Evolutionary conservation across 2,329 filamentous ascomycete genomes (phyloP).

Genomic region (Diaporthe citrichinensis): DNA sequence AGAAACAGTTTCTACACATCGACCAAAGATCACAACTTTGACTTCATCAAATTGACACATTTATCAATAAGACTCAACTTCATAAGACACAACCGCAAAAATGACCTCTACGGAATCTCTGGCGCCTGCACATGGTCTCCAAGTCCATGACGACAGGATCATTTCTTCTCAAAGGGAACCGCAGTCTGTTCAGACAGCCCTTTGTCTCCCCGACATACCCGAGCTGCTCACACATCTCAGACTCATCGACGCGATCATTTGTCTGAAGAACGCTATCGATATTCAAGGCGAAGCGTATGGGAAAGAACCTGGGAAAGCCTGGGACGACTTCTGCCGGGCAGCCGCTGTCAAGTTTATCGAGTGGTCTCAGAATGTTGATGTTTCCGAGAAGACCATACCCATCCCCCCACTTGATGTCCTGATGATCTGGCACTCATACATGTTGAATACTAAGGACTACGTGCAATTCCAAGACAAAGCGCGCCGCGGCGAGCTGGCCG

Average conservation of each 20-base stretch:
- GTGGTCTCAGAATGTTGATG: constrained; percentile 16
- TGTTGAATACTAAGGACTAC: constrained; percentile 25
- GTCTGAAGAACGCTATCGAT: neutral
- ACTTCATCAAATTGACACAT: neutral
- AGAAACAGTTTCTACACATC: neutral
- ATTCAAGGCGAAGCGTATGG: neutral
- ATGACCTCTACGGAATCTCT: neutral
- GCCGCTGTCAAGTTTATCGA: constrained; percentile 16
- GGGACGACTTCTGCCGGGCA: neutral
- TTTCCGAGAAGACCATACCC: neutral
- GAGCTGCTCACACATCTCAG: constrained; percentile 14
- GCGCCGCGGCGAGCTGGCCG: neutral
- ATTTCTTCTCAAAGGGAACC: too few species aligned
- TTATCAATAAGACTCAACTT: neutral
- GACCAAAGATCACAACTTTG: neutral
- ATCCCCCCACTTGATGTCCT: constrained; percentile 6
- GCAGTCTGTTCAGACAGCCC: neutral
- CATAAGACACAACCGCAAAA: rapidly evolving
- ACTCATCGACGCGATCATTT: constrained; percentile 1
- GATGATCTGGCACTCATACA: constrained; percentile 31
- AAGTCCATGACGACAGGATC: neutral
- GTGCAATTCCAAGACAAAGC: neutral
- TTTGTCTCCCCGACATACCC: neutral
- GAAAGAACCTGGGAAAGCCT: neutral
- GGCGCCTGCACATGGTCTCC: neutral